Evolutionary conservation across 164 flowering plant genomes (phyloP), one percentile per base, ranked within the genome.

Genomic region (Magnolia officinalis): DNA sequence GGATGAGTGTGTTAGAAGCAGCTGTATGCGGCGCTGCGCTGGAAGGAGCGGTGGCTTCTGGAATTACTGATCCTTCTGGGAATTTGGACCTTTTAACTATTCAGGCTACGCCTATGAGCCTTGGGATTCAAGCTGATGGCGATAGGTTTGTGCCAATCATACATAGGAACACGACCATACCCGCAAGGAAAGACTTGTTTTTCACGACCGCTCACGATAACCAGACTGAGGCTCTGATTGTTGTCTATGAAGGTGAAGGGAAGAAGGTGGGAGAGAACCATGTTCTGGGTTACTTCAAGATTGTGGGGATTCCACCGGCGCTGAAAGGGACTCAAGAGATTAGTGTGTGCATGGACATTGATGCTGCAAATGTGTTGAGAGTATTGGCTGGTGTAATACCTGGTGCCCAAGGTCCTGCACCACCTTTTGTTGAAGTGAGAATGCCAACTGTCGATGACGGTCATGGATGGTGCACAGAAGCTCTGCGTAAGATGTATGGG

Each of bases 381-480:
- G 93, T 89, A n/a, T 76, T 88, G 67, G 92, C 88, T 11, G 98
- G 93, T 50, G 95, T 86, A 0, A 37, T 81, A 7, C 94, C 90
- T 0, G 92, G 87, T 4, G 45, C 75, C 20, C 84, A 81, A 16
- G 76, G 75, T 2, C 90, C 90, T 0, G 83, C 78, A 45, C 71
- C 75, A 50, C 97, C 97, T 49, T 74, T 84, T 6, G 84, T 90
- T 87, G 97, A 93, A 80, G 98, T 91, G 1, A 87, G 92, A 81
- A 88, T 95, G 97, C 97, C 98, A 9, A 89, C 86, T 6, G 92
- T 93, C 4, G 97, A 95, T 79, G 98, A 95, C 71, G 99, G 99
- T 2, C 99, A 95, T 87, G 95, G 99, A 13, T 95, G 98, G 99
- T 91, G 95, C 74, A 90, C 89, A 8, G 91, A 90, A 81, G 97